Evolutionary conservation across 371 early-diverging fungal genomes (phyloP), one percentile per base, ranked within the genome.

Genomic region (Cokeromyces recurvatus): DNA sequence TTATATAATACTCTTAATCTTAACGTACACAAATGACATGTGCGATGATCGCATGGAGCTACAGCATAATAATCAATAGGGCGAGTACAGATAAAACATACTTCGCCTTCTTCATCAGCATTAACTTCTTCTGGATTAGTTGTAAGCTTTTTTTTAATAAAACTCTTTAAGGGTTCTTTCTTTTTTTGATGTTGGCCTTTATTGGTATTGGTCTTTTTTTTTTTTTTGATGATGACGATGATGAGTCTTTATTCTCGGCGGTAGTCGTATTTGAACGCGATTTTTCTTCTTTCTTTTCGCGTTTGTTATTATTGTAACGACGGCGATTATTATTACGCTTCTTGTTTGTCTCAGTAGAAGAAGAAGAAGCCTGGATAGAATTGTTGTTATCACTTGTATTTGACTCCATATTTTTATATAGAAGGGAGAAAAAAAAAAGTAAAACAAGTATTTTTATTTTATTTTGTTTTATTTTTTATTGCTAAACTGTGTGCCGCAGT

Each of bases 31-130:
- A 88, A 60, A 50, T 92, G 91, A 68, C 98, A 97, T 3, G 88
- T 86, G 21, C 84, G 77, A 67, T 97, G 98, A 60, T 94, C 86
- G 66, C 98, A 97, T 40, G 77, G 78, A 9, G 92, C 90, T 21
- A 97, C 73, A 1, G 95, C 90, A 59, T 82, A 90, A 47, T 78
- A 86, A 20, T 67, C 72, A 20, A 92, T 81, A 2, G 85, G 80
- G 19, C 92, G 89, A 0, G 96, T 86, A 64, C 98, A 97, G 51
- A 97, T 97, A 59, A 89, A 84, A 64, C 98, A 97, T 2, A 73
- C 59, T 23, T 76, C 74, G 2, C 64, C 74, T 12, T 77, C 84
- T 5, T 58, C 72, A 6, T 48, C 73, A 0, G 43, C 53, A 4
- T 62, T 74, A 1, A 42, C 69, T 6, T 52, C 35, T 19, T 52